Base-by-base conservation (phyloP, 495 filamentous ascomycete genomes). In the Glarea lozoyensis region DNA sequence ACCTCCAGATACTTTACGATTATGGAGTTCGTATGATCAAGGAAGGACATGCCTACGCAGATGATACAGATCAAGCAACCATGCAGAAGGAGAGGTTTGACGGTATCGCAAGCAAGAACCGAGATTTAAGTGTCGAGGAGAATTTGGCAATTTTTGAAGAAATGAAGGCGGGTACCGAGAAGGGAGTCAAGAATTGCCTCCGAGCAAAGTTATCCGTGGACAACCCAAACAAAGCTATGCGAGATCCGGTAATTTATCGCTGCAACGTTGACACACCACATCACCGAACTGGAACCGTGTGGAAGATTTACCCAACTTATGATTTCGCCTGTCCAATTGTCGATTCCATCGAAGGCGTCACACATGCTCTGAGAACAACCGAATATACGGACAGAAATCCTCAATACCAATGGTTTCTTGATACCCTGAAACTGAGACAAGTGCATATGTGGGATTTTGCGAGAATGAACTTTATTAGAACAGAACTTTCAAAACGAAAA, bases 371-470 rank as follows among this genome's bases (percentile, higher is more conserved):
- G 39, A 78, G 93, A 49, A 94, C 92, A 1, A 96, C 88, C 46
- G 92, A 98, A 69, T 98, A 97, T 68, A 83, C 88, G 29, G 93
- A 98, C 64, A 86, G 92, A 40, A 96, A 98, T 63, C 82, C 86
- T 10, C 90, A 95, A 66, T 98, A 97, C 67, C 79, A 92, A 58
- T 98, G 92, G 92, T 88, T 98, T 71, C 59, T 93, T 23, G 79
- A 94, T 45, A 76, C 86, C 0, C 73, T 97, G 35, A 79, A 84
- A 49, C 76, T 98, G 16, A 86, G 92, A 38, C 67, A 78, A 46
- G 92, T 97, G 10, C 78, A 96, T 62, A 84, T 97, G 64, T 97
- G 92, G 92, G 89, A 96, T 62, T 98, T 97, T 65, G 78, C 90
- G 29, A 82, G 92, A 54, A 86, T 97, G 75, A 96, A 94, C 73